A percentile compares a stretch with the other conserved stretches of the same genome.
phyloP scores from a whole-genome alignment of 2,329 filamentous ascomycete genomes.

The Monilinia polystroma region DNA sequence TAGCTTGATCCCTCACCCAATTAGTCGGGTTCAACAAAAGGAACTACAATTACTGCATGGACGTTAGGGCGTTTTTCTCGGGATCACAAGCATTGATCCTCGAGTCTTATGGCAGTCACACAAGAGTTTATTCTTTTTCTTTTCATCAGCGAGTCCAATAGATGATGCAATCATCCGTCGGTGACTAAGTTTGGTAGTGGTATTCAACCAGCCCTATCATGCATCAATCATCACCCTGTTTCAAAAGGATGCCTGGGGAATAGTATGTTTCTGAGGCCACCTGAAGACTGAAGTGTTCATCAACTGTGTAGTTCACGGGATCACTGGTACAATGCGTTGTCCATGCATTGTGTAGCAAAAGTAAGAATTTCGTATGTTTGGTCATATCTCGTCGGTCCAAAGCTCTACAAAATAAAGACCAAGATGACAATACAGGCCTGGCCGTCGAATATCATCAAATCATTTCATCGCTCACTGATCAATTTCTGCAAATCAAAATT shows the following conservation, averaged over 20 bases:
- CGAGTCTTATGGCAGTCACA: neutral
- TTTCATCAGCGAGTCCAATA: slow-evolving; percentile 2
- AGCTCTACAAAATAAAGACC: no score
- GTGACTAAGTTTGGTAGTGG: slow-evolving; percentile 9
- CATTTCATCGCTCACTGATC: neutral
- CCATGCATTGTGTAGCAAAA: slow-evolving; percentile 15
- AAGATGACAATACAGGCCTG: neutral
- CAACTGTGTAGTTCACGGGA: slow-evolving; percentile 14
- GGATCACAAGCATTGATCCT: neutral
- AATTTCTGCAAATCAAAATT: neutral
- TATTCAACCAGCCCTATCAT: slow-evolving; percentile 12
- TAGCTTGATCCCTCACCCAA: neutral
- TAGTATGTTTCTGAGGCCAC: slow-evolving; percentile 4
- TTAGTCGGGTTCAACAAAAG: neutral
- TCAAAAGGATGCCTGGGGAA: neutral
- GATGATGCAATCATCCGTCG: slow-evolving; percentile 16
- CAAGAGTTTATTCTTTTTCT: slow-evolving; percentile 2
- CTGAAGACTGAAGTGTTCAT: neutral
- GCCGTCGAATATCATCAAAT: neutral
- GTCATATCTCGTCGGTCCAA: neutral
- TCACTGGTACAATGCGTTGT: slow-evolving; percentile 18
- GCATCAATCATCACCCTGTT: neutral
- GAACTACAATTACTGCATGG: neutral
- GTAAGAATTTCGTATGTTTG: slow-evolving; percentile 9
- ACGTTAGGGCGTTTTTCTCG: neutral